Evolutionary conservation across 2,329 filamentous ascomycete genomes (phyloP), one percentile per base, ranked within the genome.

Genomic region (Epicoccum sorghinum): DNA sequence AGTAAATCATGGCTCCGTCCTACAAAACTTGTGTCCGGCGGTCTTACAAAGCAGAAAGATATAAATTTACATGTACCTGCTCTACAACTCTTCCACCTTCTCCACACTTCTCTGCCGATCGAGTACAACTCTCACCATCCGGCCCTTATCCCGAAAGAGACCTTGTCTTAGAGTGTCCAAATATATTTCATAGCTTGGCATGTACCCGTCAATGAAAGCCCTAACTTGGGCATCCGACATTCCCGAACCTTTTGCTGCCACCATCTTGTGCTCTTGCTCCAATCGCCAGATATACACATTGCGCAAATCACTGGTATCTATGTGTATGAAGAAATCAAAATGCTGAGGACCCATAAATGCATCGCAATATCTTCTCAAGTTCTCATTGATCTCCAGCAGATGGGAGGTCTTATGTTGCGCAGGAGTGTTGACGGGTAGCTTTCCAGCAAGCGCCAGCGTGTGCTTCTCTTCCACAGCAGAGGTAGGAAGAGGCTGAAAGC

Each of bases 281-380:
- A 87, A 78, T 12, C 92, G 85, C 93, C 93, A 96, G 57, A 83
- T 83, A 66, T 96, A 96, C 47, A 96, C 93, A 68, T 86, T 93
- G 45, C 80, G 79, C 4, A 85, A 81, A 61, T 95, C 80, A 63
- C 89, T 83, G 5, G 92, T 89, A 67, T 96, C 87, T 50, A 87
- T 84, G 64, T 89, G 86, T 38, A 89, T 80, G 60, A 89, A 81
- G 22, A 85, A 84, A 64, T 87, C 82, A 33, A 89, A 72, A 47
- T 70, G 59, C 18, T 58, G 50, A 1, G 70, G 68, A 4, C 70
- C 71, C 72, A 80, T 66, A 77, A 80, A 67, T 68, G 81, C 59
- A 14, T 65, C 56, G 45, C 59, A 65, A 68, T 89, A 89, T 22
- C 73, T 71, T 59, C 72, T 79, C 60, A 89, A 68, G 30, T 80